Base-by-base conservation (phyloP, 208 protist genomes). In the Porcisia deanei region DNA sequence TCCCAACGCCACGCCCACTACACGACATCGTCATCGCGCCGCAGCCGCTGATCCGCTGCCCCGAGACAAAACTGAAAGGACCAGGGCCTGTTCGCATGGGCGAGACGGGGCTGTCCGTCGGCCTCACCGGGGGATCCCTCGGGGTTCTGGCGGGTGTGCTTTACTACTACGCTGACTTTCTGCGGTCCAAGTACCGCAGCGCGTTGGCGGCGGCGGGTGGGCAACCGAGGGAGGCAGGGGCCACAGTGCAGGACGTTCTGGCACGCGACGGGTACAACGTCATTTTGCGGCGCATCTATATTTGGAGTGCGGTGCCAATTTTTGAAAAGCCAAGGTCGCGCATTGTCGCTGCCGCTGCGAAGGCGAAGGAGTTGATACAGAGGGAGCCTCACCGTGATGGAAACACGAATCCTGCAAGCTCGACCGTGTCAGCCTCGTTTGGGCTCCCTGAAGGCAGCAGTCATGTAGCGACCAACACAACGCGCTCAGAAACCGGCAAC, bases 81-180 rank as follows among this genome's bases (percentile, higher is more conserved):
- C 55, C 84, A 53, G 64, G 79, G 76, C 72, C 58, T 0, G 59
- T 81, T 5, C 83, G 77, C 74, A 75, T 85, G 54, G 75, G 83
- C 64, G 73, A 54, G 53, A 58, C 45, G 6, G 76, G 79, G 1
- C 79, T 90, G 22, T 83, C 86, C 70, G 84, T 82, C 68, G 69
- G 58, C 60, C 91, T 90, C 77, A 89, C 88, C 0, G 88, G 86
- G 22, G 88, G 88, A 70, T 84, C 84, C 18, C 57, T 93, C 20
- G 88, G 88, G 5, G 80, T 91, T 63, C 78, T 93, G 77, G 88
- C 86, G 5, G 88, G 88, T 3, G 72, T 88, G 41, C 45, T 93
- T 10, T 61, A 75, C 53, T 84, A 85, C 61, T 90, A 90, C 81
- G 71, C 78, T 16, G 84, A 83, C 66, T 70, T 76, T 18, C 63